These are phyloP conservation scores for Pleurostoma richardsiae DNA, from an alignment of 2,329 filamentous ascomycete genomes.

Conservation along the genomic window DNA sequence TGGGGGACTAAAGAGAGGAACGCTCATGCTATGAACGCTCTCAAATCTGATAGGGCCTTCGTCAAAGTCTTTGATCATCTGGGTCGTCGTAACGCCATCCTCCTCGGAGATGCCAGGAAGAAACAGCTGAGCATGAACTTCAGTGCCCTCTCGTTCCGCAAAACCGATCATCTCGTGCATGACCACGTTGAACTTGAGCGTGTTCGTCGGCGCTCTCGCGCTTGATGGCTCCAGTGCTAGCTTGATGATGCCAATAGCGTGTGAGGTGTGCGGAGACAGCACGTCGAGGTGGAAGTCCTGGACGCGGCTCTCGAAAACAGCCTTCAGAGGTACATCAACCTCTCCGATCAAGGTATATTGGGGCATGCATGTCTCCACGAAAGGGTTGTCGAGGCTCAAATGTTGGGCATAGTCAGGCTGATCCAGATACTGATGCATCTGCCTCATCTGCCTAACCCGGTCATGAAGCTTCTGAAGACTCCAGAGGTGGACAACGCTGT, in stretches of 20 bases:
- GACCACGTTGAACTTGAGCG: conserved; percentile 95
- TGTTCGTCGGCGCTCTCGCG: conserved; percentile 85
- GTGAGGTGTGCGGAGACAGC: conserved; percentile 85
- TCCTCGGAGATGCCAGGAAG: conserved; percentile 86
- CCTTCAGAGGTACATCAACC: conserved; percentile 83
- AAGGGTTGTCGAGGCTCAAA: conserved; percentile 87
- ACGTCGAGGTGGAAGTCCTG: conserved; percentile 93
- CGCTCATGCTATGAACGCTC: conserved; percentile 96
- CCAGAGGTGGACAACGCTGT: conserved; percentile 85
- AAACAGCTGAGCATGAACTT: conserved; percentile 96
- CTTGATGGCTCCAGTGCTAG: conserved; percentile 90
- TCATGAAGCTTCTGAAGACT: conserved; percentile 88
- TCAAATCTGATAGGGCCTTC: conserved; percentile 91
- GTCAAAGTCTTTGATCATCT: conserved; percentile 91
- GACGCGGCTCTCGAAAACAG: conserved; percentile 90
- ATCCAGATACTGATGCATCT: conserved; percentile 94
- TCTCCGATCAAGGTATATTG: conserved; percentile 91
- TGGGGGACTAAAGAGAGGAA: conserved; percentile 72
- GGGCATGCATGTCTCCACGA: conserved; percentile 85
- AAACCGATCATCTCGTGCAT: conserved; percentile 97
- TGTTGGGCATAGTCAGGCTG: conserved; percentile 93
- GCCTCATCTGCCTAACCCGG: conserved; percentile 85
- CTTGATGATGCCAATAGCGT: conserved; percentile 84
- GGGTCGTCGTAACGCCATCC: conserved; percentile 88
- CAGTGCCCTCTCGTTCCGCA: conserved; percentile 88